Percentiles rank a stretch among this genome's conserved stretches.
phyloP scores from a whole-genome alignment of 2,329 filamentous ascomycete species.

The Botryosphaeria agaves region DNA sequence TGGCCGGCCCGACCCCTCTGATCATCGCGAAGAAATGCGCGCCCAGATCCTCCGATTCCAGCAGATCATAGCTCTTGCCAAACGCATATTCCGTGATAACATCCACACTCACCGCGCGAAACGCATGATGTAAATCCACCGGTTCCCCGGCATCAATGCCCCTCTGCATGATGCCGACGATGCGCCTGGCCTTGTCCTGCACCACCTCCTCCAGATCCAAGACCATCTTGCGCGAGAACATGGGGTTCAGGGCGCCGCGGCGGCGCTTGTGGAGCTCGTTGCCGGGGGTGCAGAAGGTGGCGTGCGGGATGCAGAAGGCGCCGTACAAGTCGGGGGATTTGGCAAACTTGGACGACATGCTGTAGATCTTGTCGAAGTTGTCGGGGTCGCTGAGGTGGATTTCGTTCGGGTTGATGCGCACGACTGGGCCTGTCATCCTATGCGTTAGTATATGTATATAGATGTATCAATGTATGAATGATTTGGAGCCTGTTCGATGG shows the following conservation, averaged over 20 bases:
- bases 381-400: conserved; percentile 5
- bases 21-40: conserved; percentile 11
- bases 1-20: conserved; percentile 6
- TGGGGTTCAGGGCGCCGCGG: conserved; percentile 4
- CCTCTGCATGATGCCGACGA: conserved; percentile 4
- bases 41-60: conserved; percentile 11
- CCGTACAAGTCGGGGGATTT: conserved; percentile 5
- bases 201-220: conserved; percentile 12
- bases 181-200: conserved; percentile 9
- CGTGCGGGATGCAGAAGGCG: conserved; percentile 4
- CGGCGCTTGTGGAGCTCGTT: conserved; percentile 6
- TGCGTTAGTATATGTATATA: too few species aligned
- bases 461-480: too few species aligned
- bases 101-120: conserved; percentile 12
- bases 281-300: conserved; percentile 4
- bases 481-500: background rate
- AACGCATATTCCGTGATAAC: conserved; percentile 16
- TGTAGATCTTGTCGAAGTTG: conserved; percentile 7
- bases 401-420: conserved; percentile 7
- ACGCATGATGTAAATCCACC: conserved; percentile 12
- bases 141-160: conserved; percentile 5
- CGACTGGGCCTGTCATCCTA: conserved; percentile 5
- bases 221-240: conserved; percentile 13
- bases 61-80: conserved; percentile 11
- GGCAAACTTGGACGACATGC: conserved; percentile 1